Base-by-base conservation (phyloP, 148 eudicot species). In the Heliosperma pusillum region DNA sequence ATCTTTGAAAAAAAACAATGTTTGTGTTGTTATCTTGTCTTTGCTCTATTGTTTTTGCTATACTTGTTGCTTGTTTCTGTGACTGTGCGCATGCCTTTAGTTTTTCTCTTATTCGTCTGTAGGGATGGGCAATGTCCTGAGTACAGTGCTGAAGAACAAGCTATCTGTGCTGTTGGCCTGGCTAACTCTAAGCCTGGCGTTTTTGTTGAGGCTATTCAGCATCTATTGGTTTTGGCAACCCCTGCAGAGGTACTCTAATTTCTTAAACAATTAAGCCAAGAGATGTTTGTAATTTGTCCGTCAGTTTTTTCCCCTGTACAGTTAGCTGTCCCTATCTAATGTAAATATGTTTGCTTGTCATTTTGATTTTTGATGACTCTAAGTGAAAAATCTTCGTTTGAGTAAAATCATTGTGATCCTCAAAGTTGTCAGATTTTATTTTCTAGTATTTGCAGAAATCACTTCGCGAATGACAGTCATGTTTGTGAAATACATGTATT, bases 121-220 rank as follows among this genome's bases (percentile, higher is more conserved):
- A 95, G 99, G 93, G 99, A 95, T 87, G 97, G 97, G 55, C 99
- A 92, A 59, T 95, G 99, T 79, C 97, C 97, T 69, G 99, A 95
- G 84, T 95, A 89, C 76, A 89, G 88, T 76, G 94, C 89, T 52
- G 99, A 95, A 87, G 97, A 92, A 82, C 97, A 95, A 88, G 96
- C 97, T 82, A 92, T 95, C 24, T 92, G 97, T 83, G 97, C 97
- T 74, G 97, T 95, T 82, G 97, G 94, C 82, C 84, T 95, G 59
- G 92, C 86, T 62, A 92, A 90, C 83, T 84, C 89, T 70, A 95
- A 88, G 82, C 87, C 92, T 79, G 96, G 97, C 58, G 84, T 95
- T 61, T 92, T 95, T 77, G 87, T 95, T 76, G 99, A 92, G 81
- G 97, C 99, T 74, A 95, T 95, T 74, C 93, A 89, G 61, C 85